Base-by-base conservation (phyloP, 305 asterid species). In the Fraxinus ornus region DNA sequence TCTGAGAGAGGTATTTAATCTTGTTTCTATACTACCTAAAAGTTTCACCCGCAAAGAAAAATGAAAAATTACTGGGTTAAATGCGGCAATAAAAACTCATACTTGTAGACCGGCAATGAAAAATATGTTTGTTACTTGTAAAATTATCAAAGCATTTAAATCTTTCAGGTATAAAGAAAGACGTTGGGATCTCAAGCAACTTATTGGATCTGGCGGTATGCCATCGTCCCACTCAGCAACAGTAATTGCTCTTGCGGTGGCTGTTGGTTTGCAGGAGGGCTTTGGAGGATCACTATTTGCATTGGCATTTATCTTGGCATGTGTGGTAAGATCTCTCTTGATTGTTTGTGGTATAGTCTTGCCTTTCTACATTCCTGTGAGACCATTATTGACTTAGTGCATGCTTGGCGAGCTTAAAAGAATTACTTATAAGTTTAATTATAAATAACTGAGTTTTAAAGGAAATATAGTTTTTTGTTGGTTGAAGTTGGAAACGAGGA, bases 141-240 rank as follows among this genome's bases (percentile, higher is more conserved):
- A 81, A 86, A 87, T 80, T 75, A 81, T 84, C 73, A 80, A 83
- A 74, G 85, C 87, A 70, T 88, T 82, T 74, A 83, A 88, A 86
- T 87, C 84, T 79, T 93, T 83, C 93, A 96, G 99, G 99, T 94
- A 93, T 84, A 94, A 87, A 85, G 98, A 94, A 84, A 89, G 87
- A 44, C 91, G 86, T 41, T 94, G 97, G 98, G 98, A 96, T 85
- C 79, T 91, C 52, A 93, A 90, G 89, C 91, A 85, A 88, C 94
- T 96, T 28, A 62, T 94, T 82, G 98, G 93, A 80, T 92, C 99
- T 2, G 99, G 99, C n/a, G 99, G 99, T 15, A 96, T 96, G 99
- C 99, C 99, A 0, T 96, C 99, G 2, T 94, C 99, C 83, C 98
- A 96, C 91, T 92, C 99, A 37, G 86, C 99, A 75, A 94, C 99